Base-by-base conservation (phyloP, 352 stramenopile genomes). In the Globisporangium takayamanum region DNA sequence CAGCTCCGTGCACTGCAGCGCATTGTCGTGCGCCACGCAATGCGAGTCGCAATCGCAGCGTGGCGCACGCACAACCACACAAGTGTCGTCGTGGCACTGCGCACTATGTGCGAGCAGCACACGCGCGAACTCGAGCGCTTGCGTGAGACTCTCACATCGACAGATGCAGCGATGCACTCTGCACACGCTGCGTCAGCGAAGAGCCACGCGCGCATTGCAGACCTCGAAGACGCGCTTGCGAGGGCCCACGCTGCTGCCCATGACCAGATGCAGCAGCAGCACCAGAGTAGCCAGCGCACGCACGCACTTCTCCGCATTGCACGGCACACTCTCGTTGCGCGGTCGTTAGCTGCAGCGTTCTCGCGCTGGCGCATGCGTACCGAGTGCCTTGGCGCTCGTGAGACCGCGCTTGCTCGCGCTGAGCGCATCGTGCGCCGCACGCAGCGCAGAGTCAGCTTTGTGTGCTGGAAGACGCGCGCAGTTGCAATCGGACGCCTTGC, bases 401-500 rank as follows among this genome's bases (percentile, higher is more conserved):
- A 2, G 46, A 37, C 8, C 3, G 51, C 53, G 1, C 53, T 77
- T 16, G 6, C 11, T n/a, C 58, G 15, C 20, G 59, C 76, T 0
- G 52, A 57, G 54, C 57, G 49, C 20, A 65, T 68, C 39, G 46
- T 55, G 28, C 47, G 48, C 18, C 64, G 59, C 48, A 70, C 64
- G 12, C 51, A 57, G 33, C 42, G 59, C 8, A 48, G 25, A 3
- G 44, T 66, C 22, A 48, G 50, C 3, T 80, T 80, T 53, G 60
- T 45, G 52, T 3, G 50, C 5, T 80, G 69, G 72, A 77, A 77
- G 18, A 48, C 55, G 7, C 66, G 67, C 18, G 50, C 25, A 10
- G 0, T 11, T 7, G 2, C 36, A 20, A 16, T 15, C 18, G n/a
- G n/a, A 16, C 30, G 53, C 44, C 37, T 66, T 0, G n/a, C 45